Base-by-base conservation (phyloP, 2,329 filamentous ascomycete species). In the Alternaria triticimaculans region DNA sequence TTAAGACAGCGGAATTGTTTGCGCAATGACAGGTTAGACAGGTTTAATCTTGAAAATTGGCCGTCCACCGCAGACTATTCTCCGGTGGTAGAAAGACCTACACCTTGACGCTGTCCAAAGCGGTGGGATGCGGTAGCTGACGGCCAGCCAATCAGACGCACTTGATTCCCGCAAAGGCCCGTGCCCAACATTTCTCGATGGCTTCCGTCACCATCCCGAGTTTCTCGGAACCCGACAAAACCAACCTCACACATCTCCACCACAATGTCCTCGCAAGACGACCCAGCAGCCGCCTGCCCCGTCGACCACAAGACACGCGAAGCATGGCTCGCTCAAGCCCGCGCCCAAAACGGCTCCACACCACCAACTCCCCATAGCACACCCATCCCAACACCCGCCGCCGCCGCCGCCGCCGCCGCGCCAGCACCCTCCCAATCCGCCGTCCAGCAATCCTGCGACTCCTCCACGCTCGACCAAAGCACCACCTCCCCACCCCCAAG, bases 301-400 rank as follows among this genome's bases (percentile, higher is more conserved):
- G 93, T 98, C 75, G 94, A 98, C 82, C 92, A 94, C 82, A 92
- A 93, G 75, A 91, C 93, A 56, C 91, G 96, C 73, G 91, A 94
- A 74, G 89, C 91, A 73, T 99, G 95, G 95, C 87, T 98, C 41
- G 85, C 87, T 61, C 89, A 93, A 76, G 89, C 90, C 44, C 88
- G 76, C 82, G 86, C 80, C 64, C 81, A 72, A 48, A 73, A 71
- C 57, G 76, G 70, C 58, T 65, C 58, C 37, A 63, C 62, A 60
- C 50, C 63, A 3, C 60, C 64, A 60, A 68, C 69, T 55, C 74
- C 69, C 28, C 72, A 71, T 62, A 62, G 23, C 60, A 28, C 63
- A 45, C 53, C 62, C 63, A 50, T 63, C 45, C 51, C 71, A 58
- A 45, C 62, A 54, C 56, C 63, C 62, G 48, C 60, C 33, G 82